Conservation (phyloP, 2,329 filamentous ascomycete species). For the Sporothrix phasma region DNA sequence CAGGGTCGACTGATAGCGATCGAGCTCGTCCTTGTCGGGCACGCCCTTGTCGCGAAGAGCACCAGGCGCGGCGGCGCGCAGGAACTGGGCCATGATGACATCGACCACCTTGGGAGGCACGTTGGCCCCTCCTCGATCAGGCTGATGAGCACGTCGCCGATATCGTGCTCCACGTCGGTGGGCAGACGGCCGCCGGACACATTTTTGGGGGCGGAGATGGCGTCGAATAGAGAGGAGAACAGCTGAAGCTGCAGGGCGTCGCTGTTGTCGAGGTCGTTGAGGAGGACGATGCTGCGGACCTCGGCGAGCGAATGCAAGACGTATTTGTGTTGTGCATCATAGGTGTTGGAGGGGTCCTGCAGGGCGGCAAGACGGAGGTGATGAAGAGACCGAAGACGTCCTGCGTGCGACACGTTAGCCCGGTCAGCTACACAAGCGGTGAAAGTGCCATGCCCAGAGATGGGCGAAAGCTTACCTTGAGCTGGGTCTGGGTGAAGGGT, state of each 20-base stretch:
- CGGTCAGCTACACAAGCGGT: too few relatives aligned
- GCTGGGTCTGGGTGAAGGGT: constrained; percentile 79
- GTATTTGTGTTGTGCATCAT: constrained; percentile 88
- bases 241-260: constrained; percentile 71
- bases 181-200: constrained; percentile 71
- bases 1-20: constrained; percentile 72
- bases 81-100: constrained; percentile 88
- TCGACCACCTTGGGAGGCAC: constrained; percentile 79
- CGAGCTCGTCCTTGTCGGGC: constrained; percentile 41
- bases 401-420: constrained; percentile 35
- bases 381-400: constrained; percentile 91
- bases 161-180: constrained; percentile 88
- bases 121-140: constrained; percentile 76
- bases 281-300: constrained; percentile 86
- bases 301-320: constrained; percentile 81
- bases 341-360: constrained; percentile 76
- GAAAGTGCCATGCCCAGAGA: too few relatives aligned
- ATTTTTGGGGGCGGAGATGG: constrained; percentile 68
- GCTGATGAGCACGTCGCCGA: constrained; percentile 74
- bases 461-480: constrained; percentile 57
- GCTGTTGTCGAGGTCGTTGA: constrained; percentile 76
- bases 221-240: constrained; percentile 86
- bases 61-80: constrained; percentile 69
- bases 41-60: constrained; percentile 47
- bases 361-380: constrained; percentile 70